phyloP scores from a whole-genome alignment of 2,329 filamentous ascomycete species.

The Fusarium sp. region DNA sequence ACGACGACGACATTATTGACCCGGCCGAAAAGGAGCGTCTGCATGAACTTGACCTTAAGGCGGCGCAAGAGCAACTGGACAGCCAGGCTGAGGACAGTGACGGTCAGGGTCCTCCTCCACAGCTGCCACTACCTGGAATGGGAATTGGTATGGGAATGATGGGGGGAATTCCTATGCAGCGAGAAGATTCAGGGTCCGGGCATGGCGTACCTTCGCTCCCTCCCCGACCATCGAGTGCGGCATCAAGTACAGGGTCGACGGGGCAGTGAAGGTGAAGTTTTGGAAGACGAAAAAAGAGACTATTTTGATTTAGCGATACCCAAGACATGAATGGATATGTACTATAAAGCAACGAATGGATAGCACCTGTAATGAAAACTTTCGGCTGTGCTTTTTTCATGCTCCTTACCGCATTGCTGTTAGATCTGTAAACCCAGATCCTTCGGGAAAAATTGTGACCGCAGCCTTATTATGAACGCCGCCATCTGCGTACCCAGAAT shows the following conservation, averaged over 20 bases:
- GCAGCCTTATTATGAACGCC: not conserved
- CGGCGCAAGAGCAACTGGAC: conserved; percentile 54
- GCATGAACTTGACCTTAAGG: conserved; percentile 60
- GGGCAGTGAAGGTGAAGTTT: conserved; percentile 47
- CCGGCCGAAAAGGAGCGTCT: conserved; percentile 68
- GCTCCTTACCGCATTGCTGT: not conserved
- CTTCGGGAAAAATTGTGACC: not conserved
- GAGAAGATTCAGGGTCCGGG: conserved; percentile 47
- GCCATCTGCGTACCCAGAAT: not conserved
- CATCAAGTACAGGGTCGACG: conserved; percentile 57
- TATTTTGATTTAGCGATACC: conserved; percentile 48
- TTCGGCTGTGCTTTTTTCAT: not conserved
- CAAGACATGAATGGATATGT: conserved; percentile 44
- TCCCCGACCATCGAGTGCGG: conserved; percentile 53
- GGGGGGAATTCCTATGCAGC: conserved; percentile 55
- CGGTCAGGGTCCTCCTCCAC: conserved; percentile 40
- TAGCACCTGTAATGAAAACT: not conserved
- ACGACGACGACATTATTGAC: conserved; percentile 73
- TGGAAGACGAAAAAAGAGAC: conserved; percentile 7
- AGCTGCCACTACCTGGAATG: conserved; percentile 39
- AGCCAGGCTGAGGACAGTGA: conserved; percentile 51
- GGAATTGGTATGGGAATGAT: conserved; percentile 46
- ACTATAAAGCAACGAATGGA: conserved; percentile 32
- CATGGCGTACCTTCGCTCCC: conserved; percentile 48
- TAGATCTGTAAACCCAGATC: not conserved